Evolutionary conservation across 2,329 filamentous ascomycete genomes (phyloP).

Genomic region (Erysiphe pulchra): DNA sequence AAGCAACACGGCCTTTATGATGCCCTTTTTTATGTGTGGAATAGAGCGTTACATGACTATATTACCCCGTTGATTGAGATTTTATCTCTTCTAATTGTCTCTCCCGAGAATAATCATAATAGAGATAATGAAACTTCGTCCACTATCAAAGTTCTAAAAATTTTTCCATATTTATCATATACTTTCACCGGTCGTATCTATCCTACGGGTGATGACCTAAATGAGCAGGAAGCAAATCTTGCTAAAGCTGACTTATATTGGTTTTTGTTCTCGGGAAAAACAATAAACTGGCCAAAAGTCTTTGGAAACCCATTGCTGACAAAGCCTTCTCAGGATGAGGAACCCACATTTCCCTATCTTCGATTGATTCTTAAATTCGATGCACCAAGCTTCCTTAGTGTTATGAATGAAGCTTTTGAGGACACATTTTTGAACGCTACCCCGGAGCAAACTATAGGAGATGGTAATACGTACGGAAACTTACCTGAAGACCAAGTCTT

Average conservation of each 20-base stretch:
- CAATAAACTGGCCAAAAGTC: slow-evolving; percentile 46
- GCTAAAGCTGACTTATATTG: slow-evolving; percentile 81
- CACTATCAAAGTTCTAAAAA: slow-evolving; percentile 54
- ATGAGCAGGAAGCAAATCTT: slow-evolving; percentile 41
- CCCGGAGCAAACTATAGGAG: slow-evolving; percentile 24
- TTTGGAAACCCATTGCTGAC: slow-evolving; percentile 35
- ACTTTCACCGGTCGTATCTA: slow-evolving; percentile 77
- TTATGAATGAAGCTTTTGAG: slow-evolving; percentile 91
- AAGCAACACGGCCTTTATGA: slow-evolving; percentile 85
- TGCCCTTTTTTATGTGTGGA: slow-evolving; percentile 92
- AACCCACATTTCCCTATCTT: slow-evolving; percentile 67
- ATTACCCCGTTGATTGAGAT: slow-evolving; percentile 76
- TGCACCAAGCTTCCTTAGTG: slow-evolving; percentile 75
- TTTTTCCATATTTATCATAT: slow-evolving; percentile 88
- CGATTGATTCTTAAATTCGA: slow-evolving; percentile 69
- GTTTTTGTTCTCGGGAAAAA: slow-evolving; percentile 74
- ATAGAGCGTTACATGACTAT: slow-evolving; percentile 67
- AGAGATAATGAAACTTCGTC: slow-evolving; percentile 28
- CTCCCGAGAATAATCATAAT: slow-evolving; percentile 24
- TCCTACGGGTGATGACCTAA: slow-evolving; percentile 54
- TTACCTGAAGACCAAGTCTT: slow-evolving; percentile 40
- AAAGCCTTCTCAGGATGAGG: slow-evolving; percentile 24
- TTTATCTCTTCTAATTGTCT: slow-evolving; percentile 35
- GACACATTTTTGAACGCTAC: slow-evolving; percentile 76
- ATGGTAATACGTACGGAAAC: slow-evolving; percentile 25